Conservation (phyloP, 768 basidiomycete species). For the Cystofilobasidium capitatum region DNA sequence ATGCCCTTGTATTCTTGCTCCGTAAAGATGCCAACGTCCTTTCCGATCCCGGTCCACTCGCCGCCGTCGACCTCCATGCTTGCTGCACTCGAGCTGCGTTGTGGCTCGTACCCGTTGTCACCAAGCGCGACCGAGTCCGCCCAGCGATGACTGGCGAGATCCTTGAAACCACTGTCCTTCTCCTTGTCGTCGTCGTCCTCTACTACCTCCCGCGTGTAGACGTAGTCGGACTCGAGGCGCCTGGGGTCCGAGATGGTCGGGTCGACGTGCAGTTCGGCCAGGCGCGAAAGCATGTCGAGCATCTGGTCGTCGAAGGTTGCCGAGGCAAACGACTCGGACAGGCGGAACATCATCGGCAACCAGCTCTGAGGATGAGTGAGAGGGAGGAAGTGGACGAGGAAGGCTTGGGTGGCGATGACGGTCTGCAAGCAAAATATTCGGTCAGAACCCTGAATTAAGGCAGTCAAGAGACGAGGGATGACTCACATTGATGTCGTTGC, state of each 20-base stretch:
- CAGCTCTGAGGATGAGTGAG: slow-evolving; percentile 75
- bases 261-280: slow-evolving; percentile 71
- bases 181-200: slow-evolving; percentile 35
- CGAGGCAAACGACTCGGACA: slow-evolving; percentile 83
- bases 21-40: slow-evolving; percentile 74
- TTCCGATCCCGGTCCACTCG: slow-evolving; percentile 36
- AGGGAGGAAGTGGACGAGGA: slow-evolving; percentile 75
- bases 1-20: slow-evolving; percentile 73
- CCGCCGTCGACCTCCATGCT: slow-evolving; percentile 15
- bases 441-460: too few species aligned
- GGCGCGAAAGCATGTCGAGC: slow-evolving; percentile 66
- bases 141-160: slow-evolving; percentile 27
- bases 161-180: neutral
- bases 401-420: slow-evolving; percentile 59
- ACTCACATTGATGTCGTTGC: slow-evolving; percentile 61
- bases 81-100: slow-evolving; percentile 18
- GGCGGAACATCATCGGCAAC: slow-evolving; percentile 56
- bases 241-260: slow-evolving; percentile 23
- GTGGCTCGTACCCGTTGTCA: slow-evolving; percentile 16
- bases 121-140: slow-evolving; percentile 28
- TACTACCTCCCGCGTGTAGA: slow-evolving; percentile 20
- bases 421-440: too few species aligned
- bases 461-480: slow-evolving; percentile 2
- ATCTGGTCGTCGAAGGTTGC: slow-evolving; percentile 84
- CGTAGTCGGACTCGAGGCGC: slow-evolving; percentile 8